Evolutionary conservation across 2,329 filamentous ascomycete genomes (phyloP), one percentile per base, ranked within the genome.

Genomic region (Niveomyces coronatus): DNA sequence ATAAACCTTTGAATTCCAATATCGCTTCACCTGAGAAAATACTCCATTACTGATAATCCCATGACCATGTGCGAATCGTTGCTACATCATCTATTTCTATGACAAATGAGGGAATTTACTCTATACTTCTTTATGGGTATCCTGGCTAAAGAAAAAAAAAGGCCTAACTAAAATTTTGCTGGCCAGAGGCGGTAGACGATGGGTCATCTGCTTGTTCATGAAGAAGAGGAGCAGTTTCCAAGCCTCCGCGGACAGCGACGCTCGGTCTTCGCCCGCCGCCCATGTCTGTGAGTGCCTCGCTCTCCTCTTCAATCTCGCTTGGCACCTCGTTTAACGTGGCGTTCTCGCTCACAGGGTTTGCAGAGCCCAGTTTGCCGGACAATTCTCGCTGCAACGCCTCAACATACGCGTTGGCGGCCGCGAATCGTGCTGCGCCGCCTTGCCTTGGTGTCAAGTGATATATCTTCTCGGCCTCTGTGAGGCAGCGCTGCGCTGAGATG

Each of bases 401-500:
- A 49, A 79, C 61, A 43, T 74, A 74, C 3, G 64, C 62, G 39
- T 63, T 68, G 0, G 76, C 76, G 9, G 54, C 50, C 0, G 47
- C 52, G 43, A 77, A 79, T 20, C 63, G 62, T 38, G 64, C 56
- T 31, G 78, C 66, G 18, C 70, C 74, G 11, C 70, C 61, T 35
- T 67, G 64, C 34, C 65, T 57, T 2, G 65, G 61, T 15, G 76
- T 54, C 10, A 63, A 58, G 6, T 64, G 61, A 51, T 79, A 80
- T 49, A 68, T 70, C 34, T 56, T 63, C 19, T 65, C 61, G 3
- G 85, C 85, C 46, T 82, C 76, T 34, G 83, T 77, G 1, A 96
- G 70, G 46, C 84, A 85, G 41, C 75, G 71, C 47, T 85, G 83
- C 1, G 87, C 84, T 52, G 93, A 83, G 11, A 82, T 74, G 37